phyloP scores from a whole-genome alignment of 2,329 filamentous ascomycete genomes.

The Rachicladosporium sp. region DNA sequence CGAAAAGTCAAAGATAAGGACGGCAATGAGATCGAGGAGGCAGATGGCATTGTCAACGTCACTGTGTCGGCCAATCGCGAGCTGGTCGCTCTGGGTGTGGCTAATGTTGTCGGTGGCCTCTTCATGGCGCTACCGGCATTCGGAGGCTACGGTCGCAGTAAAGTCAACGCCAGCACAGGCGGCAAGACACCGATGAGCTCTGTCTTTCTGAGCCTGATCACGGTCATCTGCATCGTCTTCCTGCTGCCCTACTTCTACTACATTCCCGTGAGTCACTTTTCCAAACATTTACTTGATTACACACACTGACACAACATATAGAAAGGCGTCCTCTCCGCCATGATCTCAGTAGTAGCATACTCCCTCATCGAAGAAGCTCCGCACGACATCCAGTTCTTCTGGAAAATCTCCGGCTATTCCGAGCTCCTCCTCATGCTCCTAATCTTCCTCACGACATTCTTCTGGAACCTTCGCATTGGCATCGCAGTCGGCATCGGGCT shows the following conservation, averaged over 20 bases:
- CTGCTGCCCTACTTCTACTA: conserved; percentile 89
- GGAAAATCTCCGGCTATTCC: conserved; percentile 70
- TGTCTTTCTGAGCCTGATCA: conserved; percentile 71
- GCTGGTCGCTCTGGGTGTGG: conserved; percentile 77
- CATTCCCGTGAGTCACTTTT: conserved; percentile 57
- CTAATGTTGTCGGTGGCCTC: conserved; percentile 81
- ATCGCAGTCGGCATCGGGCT: conserved; percentile 90
- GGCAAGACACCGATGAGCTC: conserved; percentile 90
- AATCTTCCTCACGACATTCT: conserved; percentile 84
- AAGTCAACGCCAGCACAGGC: conserved; percentile 85
- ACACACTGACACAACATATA: conserved; percentile 24
- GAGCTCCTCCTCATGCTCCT: conserved; percentile 79
- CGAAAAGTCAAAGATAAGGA: conserved; percentile 15
- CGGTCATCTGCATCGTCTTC: conserved; percentile 67
- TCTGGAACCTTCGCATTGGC: conserved; percentile 86
- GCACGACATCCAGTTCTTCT: conserved; percentile 82
- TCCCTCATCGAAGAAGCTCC: conserved; percentile 92
- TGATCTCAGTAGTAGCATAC: conserved; percentile 92
- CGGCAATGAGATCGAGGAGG: conserved; percentile 20
- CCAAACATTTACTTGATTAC: conserved; percentile 3
- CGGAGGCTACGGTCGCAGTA: conserved; percentile 93
- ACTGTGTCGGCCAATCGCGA: conserved; percentile 83
- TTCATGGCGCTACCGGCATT: conserved; percentile 92
- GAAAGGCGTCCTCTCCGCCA: conserved; percentile 86
- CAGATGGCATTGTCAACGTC: conserved; percentile 57